A percentile compares a stretch with the other conserved stretches of the same genome.
Evolutionary conservation across 163 green algal species (phyloP).

Genomic region (Picocystis sp.): DNA sequence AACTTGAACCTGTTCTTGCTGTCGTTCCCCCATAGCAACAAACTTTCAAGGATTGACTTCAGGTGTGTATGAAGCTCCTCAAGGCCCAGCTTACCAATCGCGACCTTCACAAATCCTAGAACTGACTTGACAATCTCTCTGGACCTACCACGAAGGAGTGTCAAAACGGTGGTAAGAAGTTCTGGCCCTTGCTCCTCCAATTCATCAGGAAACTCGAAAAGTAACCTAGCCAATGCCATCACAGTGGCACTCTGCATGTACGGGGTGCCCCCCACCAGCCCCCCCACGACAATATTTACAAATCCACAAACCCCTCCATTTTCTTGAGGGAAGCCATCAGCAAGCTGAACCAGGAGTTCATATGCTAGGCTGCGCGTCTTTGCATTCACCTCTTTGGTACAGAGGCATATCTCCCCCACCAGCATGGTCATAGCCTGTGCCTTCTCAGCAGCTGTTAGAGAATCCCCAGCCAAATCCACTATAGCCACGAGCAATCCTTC

Average conservation of each 20-base stretch:
- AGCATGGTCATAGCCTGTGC: slow-evolving; percentile 1
- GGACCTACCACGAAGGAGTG: slow-evolving; percentile 64
- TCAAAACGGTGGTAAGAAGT: slow-evolving; percentile 59
- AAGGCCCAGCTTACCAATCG: slow-evolving; percentile 35
- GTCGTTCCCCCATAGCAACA: slow-evolving; percentile 81
- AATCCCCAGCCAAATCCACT: neutral
- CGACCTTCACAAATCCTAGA: slow-evolving; percentile 82
- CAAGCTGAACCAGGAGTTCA: slow-evolving; percentile 67
- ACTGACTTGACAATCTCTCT: slow-evolving; percentile 84
- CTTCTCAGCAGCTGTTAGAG: neutral
- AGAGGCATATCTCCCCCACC: slow-evolving; percentile 10
- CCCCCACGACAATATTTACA: slow-evolving; percentile 66
- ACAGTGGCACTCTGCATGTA: slow-evolving; percentile 54
- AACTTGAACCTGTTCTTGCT: slow-evolving; percentile 92
- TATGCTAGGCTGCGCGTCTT: slow-evolving; percentile 67
- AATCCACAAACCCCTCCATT: slow-evolving; percentile 21
- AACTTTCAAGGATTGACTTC: slow-evolving; percentile 58
- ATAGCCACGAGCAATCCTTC: neutral
- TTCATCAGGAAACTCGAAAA: slow-evolving; percentile 63
- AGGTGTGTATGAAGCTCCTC: slow-evolving; percentile 48
- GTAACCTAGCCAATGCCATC: slow-evolving; percentile 66
- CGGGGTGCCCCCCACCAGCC: slow-evolving; percentile 56
- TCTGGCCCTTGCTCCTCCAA: slow-evolving; percentile 15
- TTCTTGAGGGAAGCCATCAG: slow-evolving; percentile 20
- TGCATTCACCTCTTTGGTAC: slow-evolving; percentile 42